Conservation (phyloP, 495 filamentous ascomycete genomes). For the Baudoinia panamericana region DNA sequence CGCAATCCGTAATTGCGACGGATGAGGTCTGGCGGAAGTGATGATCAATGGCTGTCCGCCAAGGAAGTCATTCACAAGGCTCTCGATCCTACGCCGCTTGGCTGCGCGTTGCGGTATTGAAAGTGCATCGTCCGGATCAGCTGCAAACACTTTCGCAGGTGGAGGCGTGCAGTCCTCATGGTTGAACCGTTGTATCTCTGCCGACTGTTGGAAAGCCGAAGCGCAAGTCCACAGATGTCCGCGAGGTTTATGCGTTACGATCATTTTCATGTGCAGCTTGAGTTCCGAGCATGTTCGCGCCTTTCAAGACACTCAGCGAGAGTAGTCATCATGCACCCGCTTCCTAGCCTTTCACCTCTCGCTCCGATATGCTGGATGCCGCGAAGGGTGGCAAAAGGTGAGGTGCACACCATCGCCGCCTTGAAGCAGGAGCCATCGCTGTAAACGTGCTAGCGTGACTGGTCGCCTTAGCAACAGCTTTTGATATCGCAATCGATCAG, state of each 20-base stretch:
- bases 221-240: conserved; percentile 11
- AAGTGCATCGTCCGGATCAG: conserved; percentile 49
- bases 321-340: too few species aligned
- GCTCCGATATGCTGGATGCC: too few species aligned
- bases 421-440: too few species aligned
- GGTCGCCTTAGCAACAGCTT: too few species aligned
- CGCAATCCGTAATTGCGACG: neutral
- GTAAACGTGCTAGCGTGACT: too few species aligned
- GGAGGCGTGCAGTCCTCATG: conserved; percentile 29
- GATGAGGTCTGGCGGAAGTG: conserved; percentile 38
- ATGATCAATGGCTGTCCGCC: conserved; percentile 45
- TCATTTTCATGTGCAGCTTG: too few species aligned
- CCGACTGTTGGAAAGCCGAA: conserved; percentile 10
- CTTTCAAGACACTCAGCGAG: too few species aligned
- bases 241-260: conserved; percentile 12
- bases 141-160: conserved; percentile 31
- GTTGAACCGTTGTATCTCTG: conserved; percentile 12
- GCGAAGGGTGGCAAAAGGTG: too few species aligned
- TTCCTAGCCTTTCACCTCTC: too few species aligned
- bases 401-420: too few species aligned
- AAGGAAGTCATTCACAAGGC: conserved; percentile 45
- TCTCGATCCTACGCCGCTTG: conserved; percentile 46
- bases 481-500: too few species aligned
- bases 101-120: conserved; percentile 34
- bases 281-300: too few species aligned